Evolutionary conservation across 345 rosid genomes (phyloP).

Genomic region (Citrus maxima): DNA sequence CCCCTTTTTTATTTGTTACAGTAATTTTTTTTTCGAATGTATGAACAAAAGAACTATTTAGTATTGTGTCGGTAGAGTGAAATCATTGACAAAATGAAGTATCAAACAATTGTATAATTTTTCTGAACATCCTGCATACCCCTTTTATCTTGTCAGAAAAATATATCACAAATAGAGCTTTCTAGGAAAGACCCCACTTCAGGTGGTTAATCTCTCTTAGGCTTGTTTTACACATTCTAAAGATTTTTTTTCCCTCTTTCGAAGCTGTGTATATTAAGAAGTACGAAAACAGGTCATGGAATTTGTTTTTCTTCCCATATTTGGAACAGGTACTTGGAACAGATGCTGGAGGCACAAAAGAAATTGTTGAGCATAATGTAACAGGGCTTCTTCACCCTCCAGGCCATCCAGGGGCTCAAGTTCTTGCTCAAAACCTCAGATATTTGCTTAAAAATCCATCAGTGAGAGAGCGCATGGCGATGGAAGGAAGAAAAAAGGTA

Average conservation of each 20-base stretch:
- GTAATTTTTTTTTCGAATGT: neutral
- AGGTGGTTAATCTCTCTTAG: neutral
- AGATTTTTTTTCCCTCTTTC: neutral
- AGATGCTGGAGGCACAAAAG: conserved; percentile 88
- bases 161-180: neutral
- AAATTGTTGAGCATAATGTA: conserved; percentile 72
- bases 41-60: neutral
- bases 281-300: neutral
- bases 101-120: neutral
- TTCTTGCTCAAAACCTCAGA: conserved; percentile 53
- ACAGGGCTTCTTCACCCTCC: conserved; percentile 83
- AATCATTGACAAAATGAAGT: neutral
- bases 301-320: neutral
- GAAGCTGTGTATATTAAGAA: neutral
- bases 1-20: neutral
- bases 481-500: conserved; percentile 62
- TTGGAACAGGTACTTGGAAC: conserved; percentile 77
- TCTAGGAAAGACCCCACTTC: neutral
- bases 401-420: conserved; percentile 51
- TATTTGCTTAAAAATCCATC: conserved; percentile 53
- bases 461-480: conserved; percentile 53
- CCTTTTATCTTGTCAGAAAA: neutral
- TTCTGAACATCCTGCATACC: neutral
- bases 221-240: neutral
- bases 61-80: neutral